These are phyloP conservation scores for Nicotiana knightiana DNA, from an alignment of 257 asterid species.

Conservation along the genomic window DNA sequence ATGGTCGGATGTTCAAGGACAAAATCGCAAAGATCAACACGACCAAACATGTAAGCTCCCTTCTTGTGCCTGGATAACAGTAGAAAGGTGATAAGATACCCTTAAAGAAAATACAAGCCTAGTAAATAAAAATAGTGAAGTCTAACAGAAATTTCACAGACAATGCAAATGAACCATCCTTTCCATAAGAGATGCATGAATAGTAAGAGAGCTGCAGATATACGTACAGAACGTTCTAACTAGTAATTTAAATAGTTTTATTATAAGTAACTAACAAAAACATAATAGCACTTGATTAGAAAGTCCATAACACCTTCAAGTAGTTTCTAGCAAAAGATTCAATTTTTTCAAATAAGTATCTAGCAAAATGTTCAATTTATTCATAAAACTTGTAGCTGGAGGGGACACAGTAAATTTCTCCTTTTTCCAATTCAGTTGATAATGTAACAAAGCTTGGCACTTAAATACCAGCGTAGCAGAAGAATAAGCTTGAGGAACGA, in stretches of 20 bases:
- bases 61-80: slow-evolving; percentile 59
- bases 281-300: neutral
- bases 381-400: neutral
- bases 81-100: slow-evolving; percentile 1
- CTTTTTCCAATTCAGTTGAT: neutral
- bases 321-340: neutral
- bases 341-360: too few species aligned
- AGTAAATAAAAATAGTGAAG: neutral
- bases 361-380: too few species aligned
- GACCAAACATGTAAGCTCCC: slow-evolving; percentile 98
- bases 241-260: neutral
- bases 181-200: neutral
- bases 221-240: neutral
- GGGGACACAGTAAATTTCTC: neutral
- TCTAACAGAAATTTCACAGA: neutral
- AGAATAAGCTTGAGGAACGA: neutral
- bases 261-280: neutral
- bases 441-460: neutral
- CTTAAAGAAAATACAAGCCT: neutral
- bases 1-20: slow-evolving; percentile 94
- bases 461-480: neutral
- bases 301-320: neutral
- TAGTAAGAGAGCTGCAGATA: neutral
- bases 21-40: slow-evolving; percentile 89
- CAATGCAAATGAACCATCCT: neutral